Conservation (phyloP, 192 early-diverging fungal genomes). For the Globomyces pollinis-pini region DNA sequence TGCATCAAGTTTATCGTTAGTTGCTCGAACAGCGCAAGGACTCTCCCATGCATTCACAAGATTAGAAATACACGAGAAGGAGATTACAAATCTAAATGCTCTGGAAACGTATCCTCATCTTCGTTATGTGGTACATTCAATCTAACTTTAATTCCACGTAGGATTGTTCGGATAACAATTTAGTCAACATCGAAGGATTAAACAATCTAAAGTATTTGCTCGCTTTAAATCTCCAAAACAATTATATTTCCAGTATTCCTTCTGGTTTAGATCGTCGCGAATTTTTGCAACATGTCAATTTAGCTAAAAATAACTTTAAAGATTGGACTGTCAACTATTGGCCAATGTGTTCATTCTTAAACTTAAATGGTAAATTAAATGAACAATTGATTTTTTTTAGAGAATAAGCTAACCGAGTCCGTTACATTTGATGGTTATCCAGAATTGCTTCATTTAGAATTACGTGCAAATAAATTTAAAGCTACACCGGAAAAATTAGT, state of each 20-base stretch:
- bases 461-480: slow-evolving; percentile 32
- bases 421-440: slow-evolving; percentile 29
- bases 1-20: slow-evolving; percentile 31
- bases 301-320: slow-evolving; percentile 34
- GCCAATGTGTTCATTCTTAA: slow-evolving; percentile 41
- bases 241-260: slow-evolving; percentile 31
- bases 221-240: slow-evolving; percentile 33
- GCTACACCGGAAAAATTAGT: slow-evolving; percentile 15
- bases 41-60: slow-evolving; percentile 45
- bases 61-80: slow-evolving; percentile 33
- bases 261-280: slow-evolving; percentile 31
- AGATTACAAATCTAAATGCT: slow-evolving; percentile 33
- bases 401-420: slow-evolving; percentile 35
- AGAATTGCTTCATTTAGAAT: slow-evolving; percentile 39
- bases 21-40: slow-evolving; percentile 44
- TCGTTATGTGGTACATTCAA: slow-evolving; percentile 31
- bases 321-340: slow-evolving; percentile 21
- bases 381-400: too few species aligned
- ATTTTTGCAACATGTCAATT: slow-evolving; percentile 44
- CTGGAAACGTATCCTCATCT: slow-evolving; percentile 40
- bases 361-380: slow-evolving; percentile 35
- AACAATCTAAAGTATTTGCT: slow-evolving; percentile 38
- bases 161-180: slow-evolving; percentile 38
- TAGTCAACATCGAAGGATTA: slow-evolving; percentile 28
- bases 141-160: too few species aligned